These are phyloP conservation scores for Raffaelea arxii DNA, from an alignment of 2,329 filamentous ascomycete genomes.

Conservation along the genomic window DNA sequence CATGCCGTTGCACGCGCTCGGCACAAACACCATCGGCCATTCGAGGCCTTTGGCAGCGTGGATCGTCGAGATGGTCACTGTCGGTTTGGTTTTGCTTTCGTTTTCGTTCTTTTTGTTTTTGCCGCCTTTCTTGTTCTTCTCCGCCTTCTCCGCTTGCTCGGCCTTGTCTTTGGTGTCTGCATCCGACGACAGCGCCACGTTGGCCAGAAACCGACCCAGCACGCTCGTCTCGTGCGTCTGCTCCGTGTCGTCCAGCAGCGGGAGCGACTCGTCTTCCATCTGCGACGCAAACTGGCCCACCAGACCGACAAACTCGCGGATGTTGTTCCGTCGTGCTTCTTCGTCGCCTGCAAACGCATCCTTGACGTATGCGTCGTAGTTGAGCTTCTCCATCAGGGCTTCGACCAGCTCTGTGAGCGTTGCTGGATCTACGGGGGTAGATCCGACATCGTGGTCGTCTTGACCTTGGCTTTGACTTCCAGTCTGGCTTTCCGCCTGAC, in stretches of 20 bases:
- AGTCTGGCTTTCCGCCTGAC: background rate
- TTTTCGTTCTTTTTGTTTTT: slow-evolving; percentile 39
- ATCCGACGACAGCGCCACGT: slow-evolving; percentile 78
- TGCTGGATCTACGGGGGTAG: too few species aligned
- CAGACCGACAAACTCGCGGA: slow-evolving; percentile 77
- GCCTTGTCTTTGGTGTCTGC: too few species aligned
- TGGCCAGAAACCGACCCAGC: slow-evolving; percentile 75
- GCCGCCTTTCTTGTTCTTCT: slow-evolving; percentile 49
- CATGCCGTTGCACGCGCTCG: slow-evolving; percentile 78
- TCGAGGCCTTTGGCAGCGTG: slow-evolving; percentile 93
- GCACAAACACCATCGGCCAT: slow-evolving; percentile 92
- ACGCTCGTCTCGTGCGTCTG: slow-evolving; percentile 55
- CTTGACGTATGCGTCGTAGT: slow-evolving; percentile 65
- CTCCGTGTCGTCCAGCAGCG: slow-evolving; percentile 60
- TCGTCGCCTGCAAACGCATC: slow-evolving; percentile 56
- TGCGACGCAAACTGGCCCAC: slow-evolving; percentile 58
- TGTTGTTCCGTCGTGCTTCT: slow-evolving; percentile 76
- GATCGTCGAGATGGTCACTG: slow-evolving; percentile 89
- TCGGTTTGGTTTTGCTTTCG: slow-evolving; percentile 27
- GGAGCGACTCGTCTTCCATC: slow-evolving; percentile 35
- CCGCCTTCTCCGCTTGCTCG: too few species aligned
- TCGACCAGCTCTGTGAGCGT: slow-evolving; percentile 40
- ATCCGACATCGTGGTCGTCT: too few species aligned
- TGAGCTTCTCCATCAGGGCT: slow-evolving; percentile 51
- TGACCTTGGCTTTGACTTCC: background rate